Base-by-base conservation (phyloP, 495 filamentous ascomycete species). In the Achaetomiella virescens region DNA sequence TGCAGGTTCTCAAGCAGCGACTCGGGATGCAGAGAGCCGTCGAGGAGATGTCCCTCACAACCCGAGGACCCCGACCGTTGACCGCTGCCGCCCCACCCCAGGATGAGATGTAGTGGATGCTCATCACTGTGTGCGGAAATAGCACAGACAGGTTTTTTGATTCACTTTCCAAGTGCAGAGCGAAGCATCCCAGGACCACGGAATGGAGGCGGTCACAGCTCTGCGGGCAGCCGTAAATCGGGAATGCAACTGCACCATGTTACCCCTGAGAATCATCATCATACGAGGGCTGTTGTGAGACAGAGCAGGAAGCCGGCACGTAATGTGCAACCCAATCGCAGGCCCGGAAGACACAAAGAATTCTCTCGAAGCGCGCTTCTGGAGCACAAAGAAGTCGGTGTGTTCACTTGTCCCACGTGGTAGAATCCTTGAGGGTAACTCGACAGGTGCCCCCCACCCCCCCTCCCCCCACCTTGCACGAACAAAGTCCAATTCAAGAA, bases 391-490 rank as follows among this genome's bases (percentile, higher is more conserved):
- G 38, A n/a, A 36, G 42, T 29, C 42, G 42, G 42, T 45, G 42
- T 27, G n/a, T 44, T 53, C 38, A 11, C 11, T 40, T 47, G 52
- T 54, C 41, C 42, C 52, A 54, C 52, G 41, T 54, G 52, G 42
- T 25, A 31, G 8, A 38, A 31, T 38, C 7, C 40, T 2, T 20
- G 9, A 27, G 3, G 41, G 42, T 46, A 42, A 46, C 41, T 47
- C 52, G 42, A 35, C 31, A 17, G 22, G 2, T 18, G 14, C 40
- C 40, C 50, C n/a, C n/a, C n/a, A n/a, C n/a, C n/a, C n/a, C n/a
- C n/a, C n/a, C n/a, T n/a, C n/a, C n/a, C n/a, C n/a, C n/a, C n/a
- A n/a, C n/a, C n/a, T n/a, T n/a, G n/a, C n/a, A n/a, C n/a, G n/a
- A n/a, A n/a, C n/a, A n/a, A n/a, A n/a, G n/a, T n/a, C n/a, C n/a